phyloP scores from a whole-genome alignment of 2,329 filamentous ascomycete species.

The Fusarium bactridioides region DNA sequence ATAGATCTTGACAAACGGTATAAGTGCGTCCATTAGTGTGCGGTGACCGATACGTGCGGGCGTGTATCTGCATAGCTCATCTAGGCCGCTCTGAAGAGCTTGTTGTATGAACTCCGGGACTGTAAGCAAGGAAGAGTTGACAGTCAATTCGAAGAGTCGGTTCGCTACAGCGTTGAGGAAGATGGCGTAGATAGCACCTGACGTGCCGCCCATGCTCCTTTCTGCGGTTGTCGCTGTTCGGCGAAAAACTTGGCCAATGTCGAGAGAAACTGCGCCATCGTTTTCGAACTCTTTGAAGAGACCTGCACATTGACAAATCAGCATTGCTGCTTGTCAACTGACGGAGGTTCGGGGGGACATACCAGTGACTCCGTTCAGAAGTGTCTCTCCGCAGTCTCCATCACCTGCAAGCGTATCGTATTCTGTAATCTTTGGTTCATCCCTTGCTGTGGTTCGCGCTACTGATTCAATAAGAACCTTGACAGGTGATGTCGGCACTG shows the following conservation, averaged over 20 bases:
- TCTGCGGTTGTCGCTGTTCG: conserved; percentile 51
- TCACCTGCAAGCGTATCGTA: conserved; percentile 47
- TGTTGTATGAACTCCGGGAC: conserved; percentile 16
- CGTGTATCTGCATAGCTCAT: conserved; percentile 61
- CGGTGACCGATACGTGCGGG: conserved; percentile 76
- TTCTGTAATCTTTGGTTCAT: conserved; percentile 43
- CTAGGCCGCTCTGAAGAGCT: conserved; percentile 27
- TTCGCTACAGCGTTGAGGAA: conserved; percentile 75
- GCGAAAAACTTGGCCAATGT: conserved; percentile 36
- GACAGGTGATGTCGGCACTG: conserved; percentile 30
- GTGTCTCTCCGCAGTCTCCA: conserved; percentile 47
- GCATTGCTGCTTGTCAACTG: not conserved
- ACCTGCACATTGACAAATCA: conserved; percentile 6
- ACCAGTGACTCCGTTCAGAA: conserved; percentile 39
- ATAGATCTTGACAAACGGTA: conserved; percentile 71
- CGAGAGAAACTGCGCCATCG: conserved; percentile 17
- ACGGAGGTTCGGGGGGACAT: not conserved
- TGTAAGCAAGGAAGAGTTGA: accelerated
- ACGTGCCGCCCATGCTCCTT: conserved; percentile 77
- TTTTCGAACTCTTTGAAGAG: conserved; percentile 37
- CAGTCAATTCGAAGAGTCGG: conserved; percentile 24
- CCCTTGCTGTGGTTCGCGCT: conserved; percentile 48
- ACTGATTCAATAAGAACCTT: conserved; percentile 32
- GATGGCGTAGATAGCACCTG: conserved; percentile 79
- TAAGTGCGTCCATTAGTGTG: conserved; percentile 76